phyloP scores from a whole-genome alignment of 345 rosid genomes.

The Brassica juncea region DNA sequence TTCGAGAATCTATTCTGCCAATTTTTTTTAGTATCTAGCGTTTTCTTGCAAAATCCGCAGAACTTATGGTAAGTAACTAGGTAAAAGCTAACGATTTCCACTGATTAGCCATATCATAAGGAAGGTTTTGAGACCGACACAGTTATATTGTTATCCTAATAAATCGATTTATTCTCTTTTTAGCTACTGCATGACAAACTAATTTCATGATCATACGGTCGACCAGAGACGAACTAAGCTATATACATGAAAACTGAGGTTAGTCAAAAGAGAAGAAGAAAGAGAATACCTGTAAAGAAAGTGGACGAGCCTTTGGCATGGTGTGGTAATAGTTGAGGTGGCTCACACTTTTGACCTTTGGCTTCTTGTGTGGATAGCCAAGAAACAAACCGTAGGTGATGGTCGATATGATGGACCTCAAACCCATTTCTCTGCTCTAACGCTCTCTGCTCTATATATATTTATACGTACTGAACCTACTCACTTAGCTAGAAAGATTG shows the following conservation, averaged over 20 bases:
- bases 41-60: slow-evolving; percentile 15
- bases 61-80: slow-evolving; percentile 30
- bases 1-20: slow-evolving; percentile 21
- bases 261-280: slow-evolving; percentile 5
- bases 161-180: background rate
- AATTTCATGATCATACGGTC: slow-evolving; percentile 8
- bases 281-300: slow-evolving; percentile 79
- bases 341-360: slow-evolving; percentile 33
- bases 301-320: slow-evolving; percentile 74
- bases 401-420: slow-evolving; percentile 56
- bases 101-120: background rate
- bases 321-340: slow-evolving; percentile 38
- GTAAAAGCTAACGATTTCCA: background rate
- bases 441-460: slow-evolving; percentile 22
- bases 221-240: background rate
- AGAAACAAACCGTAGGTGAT: slow-evolving; percentile 58
- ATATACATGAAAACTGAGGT: background rate
- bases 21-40: slow-evolving; percentile 7
- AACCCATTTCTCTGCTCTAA: slow-evolving; percentile 45
- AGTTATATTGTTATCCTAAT: background rate
- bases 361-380: slow-evolving; percentile 45
- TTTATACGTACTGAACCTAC: slow-evolving; percentile 1
- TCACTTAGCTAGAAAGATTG: slow-evolving; percentile 28
- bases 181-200: background rate
- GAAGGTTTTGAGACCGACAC: background rate